Base-by-base conservation (phyloP, 352 stramenopile species). In the Peronospora belbahrii region DNA sequence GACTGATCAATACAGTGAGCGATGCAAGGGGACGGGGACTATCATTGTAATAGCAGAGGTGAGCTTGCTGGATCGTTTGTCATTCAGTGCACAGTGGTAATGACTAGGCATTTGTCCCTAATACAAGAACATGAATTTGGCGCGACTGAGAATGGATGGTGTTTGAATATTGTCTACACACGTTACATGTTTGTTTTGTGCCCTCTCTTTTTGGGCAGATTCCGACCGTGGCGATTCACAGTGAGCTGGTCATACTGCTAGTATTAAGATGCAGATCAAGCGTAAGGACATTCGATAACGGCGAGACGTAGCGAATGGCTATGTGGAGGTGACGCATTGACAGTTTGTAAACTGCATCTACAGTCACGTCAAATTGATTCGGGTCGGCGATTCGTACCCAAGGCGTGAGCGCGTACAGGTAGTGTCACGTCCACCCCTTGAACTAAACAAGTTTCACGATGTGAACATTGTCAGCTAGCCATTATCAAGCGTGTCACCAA, bases 371-470 rank as follows among this genome's bases (percentile, higher is more conserved):
- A n/a, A n/a, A n/a, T n/a, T n/a, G n/a, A n/a, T n/a, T n/a, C n/a
- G 17, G 75, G 65, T 35, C 78, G 85, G 50, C 84, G 85, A 54
- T 71, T 85, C 44, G 85, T 38, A 39, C 85, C 77, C 25, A 88
- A 37, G 22, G 70, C 69, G 18, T 70, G 59, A 42, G 71, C 72
- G n/a, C 22, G 37, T n/a, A 48, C 59, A 20, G 86, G 61, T 1
- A 52, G 47, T 1, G 62, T 74, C n/a, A 86, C 70, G 27, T 85
- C 67, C 4, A 39, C 18, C 0, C 1, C 64, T 67, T 14, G 59
- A 56, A 32, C 2, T 70, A 70, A 10, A 71, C 65, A 35, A 88
- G 68, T 31, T 86, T 85, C 22, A 86, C 63, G 13, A 70, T 41
- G 2, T 60, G 77, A 34, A 67, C 56, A 6, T 31, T 59, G 18